These are phyloP conservation scores for Piper betle DNA, from an alignment of 164 flowering plant genomes.

Conservation along the genomic window DNA sequence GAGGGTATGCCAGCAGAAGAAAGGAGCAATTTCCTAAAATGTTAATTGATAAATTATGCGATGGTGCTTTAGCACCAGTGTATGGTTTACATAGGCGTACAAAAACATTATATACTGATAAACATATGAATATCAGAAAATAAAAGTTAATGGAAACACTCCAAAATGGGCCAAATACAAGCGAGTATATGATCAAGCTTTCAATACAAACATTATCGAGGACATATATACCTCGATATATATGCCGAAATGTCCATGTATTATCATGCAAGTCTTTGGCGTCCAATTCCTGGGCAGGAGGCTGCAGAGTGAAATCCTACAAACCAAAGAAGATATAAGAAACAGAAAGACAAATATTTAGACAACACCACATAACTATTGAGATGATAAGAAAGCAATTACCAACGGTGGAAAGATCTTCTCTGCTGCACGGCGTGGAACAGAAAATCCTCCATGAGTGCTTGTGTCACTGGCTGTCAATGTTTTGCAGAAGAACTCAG, in stretches of 20 bases:
- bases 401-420: conserved; percentile 95
- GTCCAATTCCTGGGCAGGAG: conserved; percentile 88
- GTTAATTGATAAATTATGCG: too few species aligned
- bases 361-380: background rate
- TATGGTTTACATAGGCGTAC: too few species aligned
- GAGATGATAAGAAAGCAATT: conserved; percentile 10
- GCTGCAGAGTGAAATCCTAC: conserved; percentile 88
- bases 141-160: too few species aligned
- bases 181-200: background rate
- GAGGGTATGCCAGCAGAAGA: too few species aligned
- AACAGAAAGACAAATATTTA: background rate
- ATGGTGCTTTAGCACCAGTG: too few species aligned
- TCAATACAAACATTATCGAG: background rate
- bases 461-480: conserved; percentile 98
- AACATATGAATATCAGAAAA: too few species aligned
- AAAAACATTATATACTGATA: too few species aligned
- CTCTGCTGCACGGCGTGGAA: conserved; percentile 99
- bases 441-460: conserved; percentile 99
- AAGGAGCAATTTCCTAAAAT: too few species aligned
- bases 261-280: conserved; percentile 90
- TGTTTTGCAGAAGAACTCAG: conserved; percentile 95
- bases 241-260: conserved; percentile 86
- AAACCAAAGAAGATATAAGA: background rate
- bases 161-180: too few species aligned
- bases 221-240: conserved; percentile 56